Conservation (phyloP, 2,329 filamentous ascomycete genomes). For the Phaeosphaeria sp. region DNA sequence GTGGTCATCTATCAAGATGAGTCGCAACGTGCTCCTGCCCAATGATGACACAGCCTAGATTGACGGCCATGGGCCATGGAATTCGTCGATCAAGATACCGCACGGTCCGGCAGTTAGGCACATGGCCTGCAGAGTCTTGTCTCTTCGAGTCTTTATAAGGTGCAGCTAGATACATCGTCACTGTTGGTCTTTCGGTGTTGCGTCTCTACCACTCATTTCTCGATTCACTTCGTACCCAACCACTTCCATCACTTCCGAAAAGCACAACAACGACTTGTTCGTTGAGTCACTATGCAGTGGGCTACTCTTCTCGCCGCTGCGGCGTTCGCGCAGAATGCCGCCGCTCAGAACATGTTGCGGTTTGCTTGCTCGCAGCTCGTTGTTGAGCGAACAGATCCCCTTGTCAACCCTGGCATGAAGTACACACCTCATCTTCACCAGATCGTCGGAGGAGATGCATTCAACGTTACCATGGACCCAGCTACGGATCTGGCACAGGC, state of each 20-base stretch:
- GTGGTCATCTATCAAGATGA: conserved; percentile 25
- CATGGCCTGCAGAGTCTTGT: conserved; percentile 13
- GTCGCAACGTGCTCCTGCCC: conserved; percentile 24
- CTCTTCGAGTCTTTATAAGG: conserved; percentile 33
- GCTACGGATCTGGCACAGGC: conserved; percentile 25
- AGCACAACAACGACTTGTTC: conserved; percentile 1
- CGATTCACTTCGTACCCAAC: conserved; percentile 1
- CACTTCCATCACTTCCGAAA: conserved; percentile 1
- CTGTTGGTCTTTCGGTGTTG: conserved; percentile 10
- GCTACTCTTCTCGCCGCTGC: conserved; percentile 29
- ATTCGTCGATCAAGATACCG: conserved; percentile 30
- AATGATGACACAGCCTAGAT: conserved; percentile 38
- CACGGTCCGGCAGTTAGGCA: conserved; percentile 32
- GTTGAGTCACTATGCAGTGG: conserved; percentile 38
- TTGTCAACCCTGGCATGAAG: conserved; percentile 44
- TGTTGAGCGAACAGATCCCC: conserved; percentile 42
- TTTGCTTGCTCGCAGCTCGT: conserved; percentile 46
- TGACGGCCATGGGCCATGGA: conserved; percentile 33
- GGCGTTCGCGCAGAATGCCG: conserved; percentile 30
- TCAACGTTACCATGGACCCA: conserved; percentile 46
- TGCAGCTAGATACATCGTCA: conserved; percentile 23
- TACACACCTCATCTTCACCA: conserved; percentile 47
- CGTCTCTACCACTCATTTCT: conserved; percentile 23
- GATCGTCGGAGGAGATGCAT: conserved; percentile 42
- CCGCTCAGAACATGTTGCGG: conserved; percentile 41